phyloP scores from a whole-genome alignment of 2,329 filamentous ascomycete genomes.

The Zasmidium citrigriseum region DNA sequence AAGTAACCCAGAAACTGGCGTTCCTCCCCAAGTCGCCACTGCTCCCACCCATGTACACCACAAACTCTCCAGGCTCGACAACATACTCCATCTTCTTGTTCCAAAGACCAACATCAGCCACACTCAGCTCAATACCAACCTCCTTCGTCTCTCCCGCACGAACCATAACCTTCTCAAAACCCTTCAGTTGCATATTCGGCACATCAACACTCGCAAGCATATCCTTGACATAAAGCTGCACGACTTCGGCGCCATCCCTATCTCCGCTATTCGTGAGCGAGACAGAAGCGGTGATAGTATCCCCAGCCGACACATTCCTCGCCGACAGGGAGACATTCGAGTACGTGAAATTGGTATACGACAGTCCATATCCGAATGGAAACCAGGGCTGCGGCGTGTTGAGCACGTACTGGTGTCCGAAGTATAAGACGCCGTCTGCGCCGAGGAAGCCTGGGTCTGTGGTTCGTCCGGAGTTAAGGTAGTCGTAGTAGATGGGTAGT shows the following conservation, averaged over 20 bases:
- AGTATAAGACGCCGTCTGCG: constrained; percentile 45
- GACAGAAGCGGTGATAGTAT: constrained; percentile 63
- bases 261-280: constrained; percentile 64
- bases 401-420: constrained; percentile 43
- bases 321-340: constrained; percentile 21
- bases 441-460: constrained; percentile 54
- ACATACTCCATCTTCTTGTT: constrained; percentile 67
- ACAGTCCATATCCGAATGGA: constrained; percentile 46
- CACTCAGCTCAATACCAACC: constrained; percentile 43
- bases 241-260: constrained; percentile 54
- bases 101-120: constrained; percentile 58
- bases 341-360: constrained; percentile 47
- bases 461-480: constrained; percentile 63
- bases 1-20: constrained; percentile 29
- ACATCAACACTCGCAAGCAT: constrained; percentile 46
- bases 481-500: constrained; percentile 53
- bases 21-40: constrained; percentile 59
- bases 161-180: constrained; percentile 42
- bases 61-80: constrained; percentile 70
- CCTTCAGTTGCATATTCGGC: constrained; percentile 50
- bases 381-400: constrained; percentile 40
- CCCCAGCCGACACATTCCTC: constrained; percentile 8
- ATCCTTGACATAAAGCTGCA: constrained; percentile 53
- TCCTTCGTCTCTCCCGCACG: constrained; percentile 21
- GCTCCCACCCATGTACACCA: constrained; percentile 60